Percentiles rank a stretch among this genome's conserved stretches.
Conservation (phyloP, 805 yeast genomes). For the Zygoascus bituminiphila region DNA sequence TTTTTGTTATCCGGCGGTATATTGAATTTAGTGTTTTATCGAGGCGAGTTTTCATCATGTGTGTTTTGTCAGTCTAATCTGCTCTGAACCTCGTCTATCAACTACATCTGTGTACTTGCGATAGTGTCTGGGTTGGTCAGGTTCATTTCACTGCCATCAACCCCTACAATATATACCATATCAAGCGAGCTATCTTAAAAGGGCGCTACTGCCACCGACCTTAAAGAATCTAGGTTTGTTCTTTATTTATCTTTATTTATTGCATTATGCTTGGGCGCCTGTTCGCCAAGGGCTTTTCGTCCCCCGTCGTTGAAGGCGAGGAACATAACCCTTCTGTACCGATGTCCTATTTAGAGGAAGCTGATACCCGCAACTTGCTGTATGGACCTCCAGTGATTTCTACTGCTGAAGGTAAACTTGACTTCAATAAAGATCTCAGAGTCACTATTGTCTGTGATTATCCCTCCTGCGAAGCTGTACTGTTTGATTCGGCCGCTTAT, state of each 20-base stretch:
- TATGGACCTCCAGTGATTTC: slow-evolving; percentile 16
- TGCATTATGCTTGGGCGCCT: slow-evolving; percentile 13
- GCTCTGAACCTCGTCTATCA: too few species aligned
- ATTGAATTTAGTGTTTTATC: too few species aligned
- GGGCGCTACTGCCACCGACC: neutral
- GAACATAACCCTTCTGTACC: slow-evolving; percentile 10
- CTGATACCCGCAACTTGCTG: slow-evolving; percentile 18
- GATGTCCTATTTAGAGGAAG: slow-evolving; percentile 18
- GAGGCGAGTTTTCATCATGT: neutral
- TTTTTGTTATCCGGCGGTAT: too few species aligned
- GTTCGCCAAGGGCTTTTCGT: slow-evolving; percentile 8
- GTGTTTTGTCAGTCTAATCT: neutral
- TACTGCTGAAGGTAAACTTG: slow-evolving; percentile 7
- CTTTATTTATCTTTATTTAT: neutral
- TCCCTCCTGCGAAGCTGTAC: slow-evolving; percentile 8
- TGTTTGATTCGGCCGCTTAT: slow-evolving; percentile 12
- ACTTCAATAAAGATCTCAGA: slow-evolving; percentile 15
- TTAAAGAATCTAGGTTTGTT: neutral
- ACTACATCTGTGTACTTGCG: too few species aligned
- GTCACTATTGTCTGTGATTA: slow-evolving; percentile 15
- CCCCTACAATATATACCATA: too few species aligned
- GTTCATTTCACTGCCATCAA: too few species aligned
- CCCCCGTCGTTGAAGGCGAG: slow-evolving; percentile 7
- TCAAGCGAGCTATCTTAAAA: neutral
- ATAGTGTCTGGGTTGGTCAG: too few species aligned